Evolutionary conservation across 2,329 filamentous ascomycete genomes (phyloP), one percentile per base, ranked within the genome.

Genomic region (Neopestalotiopsis clavispora): DNA sequence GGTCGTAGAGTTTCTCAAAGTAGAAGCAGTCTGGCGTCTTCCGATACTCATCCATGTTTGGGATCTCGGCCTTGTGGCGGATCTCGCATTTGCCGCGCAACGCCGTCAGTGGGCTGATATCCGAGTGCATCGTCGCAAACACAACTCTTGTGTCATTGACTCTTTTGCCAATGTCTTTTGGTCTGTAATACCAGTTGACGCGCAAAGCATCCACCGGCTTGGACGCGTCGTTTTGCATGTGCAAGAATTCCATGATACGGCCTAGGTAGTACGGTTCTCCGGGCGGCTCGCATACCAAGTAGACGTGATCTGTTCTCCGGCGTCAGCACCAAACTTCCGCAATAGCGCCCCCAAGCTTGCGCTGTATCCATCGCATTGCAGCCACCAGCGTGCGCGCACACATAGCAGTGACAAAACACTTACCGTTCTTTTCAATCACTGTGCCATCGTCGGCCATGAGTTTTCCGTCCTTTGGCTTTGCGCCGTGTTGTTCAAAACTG

Each of bases 111-210:
- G 96, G 96, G 79, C 94, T 97, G 71, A 94, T 92, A 84, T 99
- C 96, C 32, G 96, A 98, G 81, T 99, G 96, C 96, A 99, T 99
- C 38, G 96, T 97, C 71, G 94, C 95, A 82, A 95, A 98, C 66
- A 99, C 90, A 75, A 95, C 86, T 71, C 96, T 92, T 69, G 93
- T 95, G 84, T 99, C 96, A 79, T 93, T 92, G 74, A 93, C 92
- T 83, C 95, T 96, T 74, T 95, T 93, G 74, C 94, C 93, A 77
- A 98, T 97, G 82, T 99, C 96, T 81, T 96, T 94, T 68, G 96
- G 95, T 56, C 96, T 91, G 80, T 98, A 98, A 82, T 95, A 98
- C 96, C 96, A 99, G 83, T 99, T 99, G 77, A 98, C 93, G 74
- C 95, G 92, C 75, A 99, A 82, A 57, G 94, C 90, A 78, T 98